Percentiles rank a stretch among this genome's conserved stretches.
Evolutionary conservation across 2,329 filamentous ascomycete genomes (phyloP).

Genomic region (Pestalotiopsis sp.): DNA sequence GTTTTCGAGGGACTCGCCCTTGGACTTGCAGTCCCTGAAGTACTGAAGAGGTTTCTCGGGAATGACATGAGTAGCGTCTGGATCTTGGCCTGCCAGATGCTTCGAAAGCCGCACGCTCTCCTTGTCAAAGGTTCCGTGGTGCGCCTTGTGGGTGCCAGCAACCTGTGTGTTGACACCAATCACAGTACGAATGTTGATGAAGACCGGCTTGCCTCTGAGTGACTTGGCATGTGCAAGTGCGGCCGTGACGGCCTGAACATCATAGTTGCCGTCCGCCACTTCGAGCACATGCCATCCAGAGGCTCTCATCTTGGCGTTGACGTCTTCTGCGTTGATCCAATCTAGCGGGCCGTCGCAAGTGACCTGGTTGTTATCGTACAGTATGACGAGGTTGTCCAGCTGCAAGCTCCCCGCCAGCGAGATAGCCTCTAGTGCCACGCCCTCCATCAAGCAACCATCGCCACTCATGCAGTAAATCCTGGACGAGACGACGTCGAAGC

Average conservation of each 20-base stretch:
- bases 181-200: slow-evolving; percentile 58
- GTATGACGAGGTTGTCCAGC: slow-evolving; percentile 52
- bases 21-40: background rate
- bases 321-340: slow-evolving; percentile 49
- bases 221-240: slow-evolving; percentile 43
- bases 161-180: slow-evolving; percentile 51
- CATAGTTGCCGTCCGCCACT: slow-evolving; percentile 47
- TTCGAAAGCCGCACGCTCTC: slow-evolving; percentile 57
- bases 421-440: slow-evolving; percentile 54
- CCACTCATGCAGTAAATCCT: slow-evolving; percentile 55
- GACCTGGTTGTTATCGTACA: slow-evolving; percentile 60
- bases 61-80: slow-evolving; percentile 46
- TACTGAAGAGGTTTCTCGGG: slow-evolving; percentile 26
- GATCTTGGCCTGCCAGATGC: slow-evolving; percentile 46
- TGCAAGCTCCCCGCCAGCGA: slow-evolving; percentile 51
- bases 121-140: slow-evolving; percentile 55
- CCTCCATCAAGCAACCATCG: slow-evolving; percentile 56
- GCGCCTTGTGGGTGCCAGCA: slow-evolving; percentile 50
- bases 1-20: background rate
- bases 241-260: slow-evolving; percentile 44
- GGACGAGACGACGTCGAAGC: slow-evolving; percentile 47
- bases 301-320: slow-evolving; percentile 55
- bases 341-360: slow-evolving; percentile 55
- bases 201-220: slow-evolving; percentile 46
- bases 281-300: slow-evolving; percentile 54